A percentile compares a stretch with the other conserved stretches of the same genome.
These are phyloP conservation scores for Fraxinus nigra DNA, from an alignment of 305 asterid genomes.

Conservation along the genomic window DNA sequence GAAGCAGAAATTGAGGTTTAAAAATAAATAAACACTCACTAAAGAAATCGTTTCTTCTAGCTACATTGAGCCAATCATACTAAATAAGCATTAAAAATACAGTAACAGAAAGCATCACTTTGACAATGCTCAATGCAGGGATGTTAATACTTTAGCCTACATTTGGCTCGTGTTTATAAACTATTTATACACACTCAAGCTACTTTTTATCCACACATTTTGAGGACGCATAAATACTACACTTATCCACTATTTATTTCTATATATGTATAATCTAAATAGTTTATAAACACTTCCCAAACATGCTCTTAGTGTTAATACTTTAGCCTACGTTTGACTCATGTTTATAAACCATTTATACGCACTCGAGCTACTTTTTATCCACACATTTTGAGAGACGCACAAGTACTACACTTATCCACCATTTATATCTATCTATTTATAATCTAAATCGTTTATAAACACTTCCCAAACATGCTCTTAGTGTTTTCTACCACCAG, in stretches of 20 bases:
- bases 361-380: no score
- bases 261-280: no score
- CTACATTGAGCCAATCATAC: conserved; percentile 6
- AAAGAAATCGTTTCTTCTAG: not conserved
- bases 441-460: no score
- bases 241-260: not conserved
- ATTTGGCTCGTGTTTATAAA: not conserved
- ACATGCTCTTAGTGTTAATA: no score
- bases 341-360: no score
- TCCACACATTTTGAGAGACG: no score
- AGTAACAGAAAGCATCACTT: not conserved
- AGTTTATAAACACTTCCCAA: no score
- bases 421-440: not conserved
- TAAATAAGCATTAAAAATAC: conserved; percentile 10
- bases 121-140: conserved; percentile 8
- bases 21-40: not conserved
- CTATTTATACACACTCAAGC: not conserved
- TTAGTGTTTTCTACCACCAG: not conserved
- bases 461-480: not conserved
- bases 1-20: not conserved
- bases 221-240: not conserved
- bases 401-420: not conserved
- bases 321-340: no score
- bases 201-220: not conserved
- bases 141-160: not conserved